Base-by-base conservation (phyloP, 139 green algal genomes). In the Picochlorum sp. region DNA sequence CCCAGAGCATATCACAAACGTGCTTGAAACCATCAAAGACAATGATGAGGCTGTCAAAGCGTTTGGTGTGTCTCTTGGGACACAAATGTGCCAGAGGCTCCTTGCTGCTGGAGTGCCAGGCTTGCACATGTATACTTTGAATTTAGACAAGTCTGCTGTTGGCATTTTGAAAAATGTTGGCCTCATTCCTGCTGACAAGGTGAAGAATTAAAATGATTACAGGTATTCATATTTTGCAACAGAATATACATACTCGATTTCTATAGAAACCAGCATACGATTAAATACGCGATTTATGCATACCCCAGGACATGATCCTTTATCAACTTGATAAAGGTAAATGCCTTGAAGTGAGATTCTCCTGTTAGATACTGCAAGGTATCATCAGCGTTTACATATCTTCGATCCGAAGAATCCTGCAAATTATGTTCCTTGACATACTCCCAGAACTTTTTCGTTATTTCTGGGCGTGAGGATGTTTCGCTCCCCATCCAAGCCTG, bases 111-210 rank as follows among this genome's bases (percentile, higher is more conserved):
- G 76, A 34, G 69, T 71, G 14, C 74, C 78, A n/a, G 91, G 90
- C 16, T 38, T 98, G 37, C 92, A 98, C 82, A 87, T 98, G 85
- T 98, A 98, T 84, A 93, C 87, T 0, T 84, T 98, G 34, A 98
- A 98, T 79, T 72, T 92, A 65, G 89, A 97, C 69, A 74, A 72
- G 20, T 74, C 62, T 2, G 80, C 80, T 28, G 47, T 96, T 13
- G 74, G 62, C 67, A 97, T 97, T 74, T 80, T 97, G 45, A 78
- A 89, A 64, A 66, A 74, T 20, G 61, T 95, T 50, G 84, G 82
- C 11, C 61, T 95, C 0, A 70, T 95, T 23, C 74, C 86, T 13
- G 24, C 47, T 26, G 62, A 77, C 51, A 54, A 65, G 59, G 60
- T 38, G 23, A 46, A 45, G 47, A 23, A 20, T 66, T 20, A 56